Evolutionary conservation across 495 filamentous ascomycete species (phyloP).

Genomic region (Hyaloscypha hepaticicola): DNA sequence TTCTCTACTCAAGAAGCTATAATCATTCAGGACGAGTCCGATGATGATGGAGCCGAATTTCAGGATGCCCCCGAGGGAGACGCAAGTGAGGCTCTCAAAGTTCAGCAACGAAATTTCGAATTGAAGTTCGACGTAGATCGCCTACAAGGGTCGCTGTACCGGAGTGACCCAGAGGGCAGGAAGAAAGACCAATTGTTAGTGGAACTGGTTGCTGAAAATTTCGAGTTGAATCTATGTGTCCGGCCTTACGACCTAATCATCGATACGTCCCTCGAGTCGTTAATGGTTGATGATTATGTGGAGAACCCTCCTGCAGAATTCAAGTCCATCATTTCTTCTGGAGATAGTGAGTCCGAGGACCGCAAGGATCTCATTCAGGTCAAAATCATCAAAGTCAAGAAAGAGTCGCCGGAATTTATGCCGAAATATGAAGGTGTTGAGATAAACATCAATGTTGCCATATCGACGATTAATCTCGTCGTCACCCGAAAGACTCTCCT

Average conservation of each 20-base stretch:
- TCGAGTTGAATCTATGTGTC: slow-evolving; percentile 82
- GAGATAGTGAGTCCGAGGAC: slow-evolving; percentile 65
- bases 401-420: slow-evolving; percentile 89
- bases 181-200: slow-evolving; percentile 80
- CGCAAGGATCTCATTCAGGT: slow-evolving; percentile 81
- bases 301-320: slow-evolving; percentile 89
- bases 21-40: slow-evolving; percentile 70
- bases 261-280: slow-evolving; percentile 78
- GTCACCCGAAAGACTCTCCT: slow-evolving; percentile 91
- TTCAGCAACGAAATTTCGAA: slow-evolving; percentile 87
- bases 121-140: slow-evolving; percentile 94
- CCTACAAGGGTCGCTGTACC: slow-evolving; percentile 86
- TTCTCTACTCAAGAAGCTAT: slow-evolving; percentile 68
- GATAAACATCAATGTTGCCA: slow-evolving; percentile 84
- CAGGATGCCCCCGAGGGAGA: slow-evolving; percentile 61
- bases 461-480: slow-evolving; percentile 93
- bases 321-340: slow-evolving; percentile 91
- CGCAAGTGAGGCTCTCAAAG: slow-evolving; percentile 59
- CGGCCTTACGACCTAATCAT: slow-evolving; percentile 89
- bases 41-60: slow-evolving; percentile 61
- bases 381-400: slow-evolving; percentile 86
- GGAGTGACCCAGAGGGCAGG: slow-evolving; percentile 76
- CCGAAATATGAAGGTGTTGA: slow-evolving; percentile 88
- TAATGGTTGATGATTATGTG: slow-evolving; percentile 94
- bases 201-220: slow-evolving; percentile 87